A percentile compares a stretch with the other conserved stretches of the same genome.
Evolutionary conservation across 371 early-diverging fungal species (phyloP).

Genomic region (Mucor indicus): DNA sequence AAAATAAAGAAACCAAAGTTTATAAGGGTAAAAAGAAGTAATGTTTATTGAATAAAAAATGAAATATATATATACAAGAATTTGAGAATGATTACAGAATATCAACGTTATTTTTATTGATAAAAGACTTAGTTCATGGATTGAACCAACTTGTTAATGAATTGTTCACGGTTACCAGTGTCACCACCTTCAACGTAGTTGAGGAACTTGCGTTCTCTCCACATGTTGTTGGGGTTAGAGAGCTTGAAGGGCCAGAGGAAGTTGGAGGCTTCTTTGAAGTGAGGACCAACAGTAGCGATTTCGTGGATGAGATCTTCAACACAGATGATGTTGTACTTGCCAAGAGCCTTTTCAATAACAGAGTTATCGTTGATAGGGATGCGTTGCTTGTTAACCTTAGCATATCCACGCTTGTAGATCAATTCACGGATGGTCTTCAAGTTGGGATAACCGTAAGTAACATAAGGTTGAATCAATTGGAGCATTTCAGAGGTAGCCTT

Average conservation of each 20-base stretch:
- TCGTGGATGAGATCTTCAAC: slow-evolving; percentile 99
- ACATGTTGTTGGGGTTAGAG: slow-evolving; percentile 97
- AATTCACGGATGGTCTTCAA: slow-evolving; percentile 98
- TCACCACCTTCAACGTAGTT: slow-evolving; percentile 99
- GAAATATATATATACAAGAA: too few relatives aligned
- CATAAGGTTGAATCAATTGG: slow-evolving; percentile 96
- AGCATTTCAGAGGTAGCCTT: slow-evolving; percentile 99
- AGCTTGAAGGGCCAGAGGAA: slow-evolving; percentile 99
- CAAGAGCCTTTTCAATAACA: slow-evolving; percentile 93
- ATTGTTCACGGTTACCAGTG: slow-evolving; percentile 95
- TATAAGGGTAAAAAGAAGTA: too few relatives aligned
- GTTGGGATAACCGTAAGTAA: slow-evolving; percentile 97
- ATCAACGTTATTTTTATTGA: neutral
- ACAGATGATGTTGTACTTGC: slow-evolving; percentile 96
- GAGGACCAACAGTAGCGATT: slow-evolving; percentile 97
- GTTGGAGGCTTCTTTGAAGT: slow-evolving; percentile 88
- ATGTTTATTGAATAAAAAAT: too few relatives aligned
- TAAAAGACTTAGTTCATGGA: slow-evolving; percentile 88
- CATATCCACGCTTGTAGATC: slow-evolving; percentile 99
- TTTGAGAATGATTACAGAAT: too few relatives aligned
- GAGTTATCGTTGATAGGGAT: slow-evolving; percentile 96
- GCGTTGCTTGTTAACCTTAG: slow-evolving; percentile 96
- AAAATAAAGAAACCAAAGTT: too few relatives aligned
- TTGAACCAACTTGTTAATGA: slow-evolving; percentile 95
- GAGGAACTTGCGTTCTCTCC: slow-evolving; percentile 90